Evolutionary conservation across 768 basidiomycete species (phyloP).

Genomic region (Boletus vinaceobasis): DNA sequence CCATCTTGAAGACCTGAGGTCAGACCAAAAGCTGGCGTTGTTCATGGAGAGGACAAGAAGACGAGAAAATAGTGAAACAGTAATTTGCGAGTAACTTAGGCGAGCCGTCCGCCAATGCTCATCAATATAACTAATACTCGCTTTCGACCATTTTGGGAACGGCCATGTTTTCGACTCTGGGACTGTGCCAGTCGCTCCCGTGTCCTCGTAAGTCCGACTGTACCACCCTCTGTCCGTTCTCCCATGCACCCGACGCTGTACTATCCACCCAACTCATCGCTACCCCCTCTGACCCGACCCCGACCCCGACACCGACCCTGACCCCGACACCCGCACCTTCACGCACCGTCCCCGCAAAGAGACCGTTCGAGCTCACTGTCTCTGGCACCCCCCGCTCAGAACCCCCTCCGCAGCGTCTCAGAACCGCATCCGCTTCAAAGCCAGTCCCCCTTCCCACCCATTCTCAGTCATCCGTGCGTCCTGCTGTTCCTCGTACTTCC

Average conservation of each 20-base stretch:
- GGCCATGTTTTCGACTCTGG: constrained; percentile 61
- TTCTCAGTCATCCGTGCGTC: constrained; percentile 31
- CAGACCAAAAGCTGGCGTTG: constrained; percentile 42
- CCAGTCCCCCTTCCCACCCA: constrained; percentile 43
- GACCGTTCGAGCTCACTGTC: constrained; percentile 32
- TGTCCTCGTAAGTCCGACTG: constrained; percentile 60
- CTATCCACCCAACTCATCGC: constrained; percentile 23
- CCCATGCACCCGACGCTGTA: constrained; percentile 46
- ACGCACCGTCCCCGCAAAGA: constrained; percentile 49
- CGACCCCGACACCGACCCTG: neutral
- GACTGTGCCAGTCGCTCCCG: constrained; percentile 52
- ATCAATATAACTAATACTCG: too few species aligned
- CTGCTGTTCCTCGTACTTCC: neutral
- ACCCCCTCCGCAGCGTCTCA: constrained; percentile 66
- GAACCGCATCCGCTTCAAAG: constrained; percentile 42
- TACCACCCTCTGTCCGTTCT: constrained; percentile 58
- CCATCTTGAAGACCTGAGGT: constrained; percentile 61
- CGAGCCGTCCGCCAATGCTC: too few species aligned
- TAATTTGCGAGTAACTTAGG: neutral
- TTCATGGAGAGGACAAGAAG: neutral
- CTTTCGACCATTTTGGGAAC: too few species aligned
- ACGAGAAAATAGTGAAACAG: neutral
- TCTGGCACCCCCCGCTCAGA: constrained; percentile 34
- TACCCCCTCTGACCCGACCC: constrained; percentile 9
- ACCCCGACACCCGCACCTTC: neutral